A percentile compares a stretch with the other conserved stretches of the same genome.
Evolutionary conservation across 768 basidiomycete genomes (phyloP).

Genomic region (Lanmaoa rubissima): DNA sequence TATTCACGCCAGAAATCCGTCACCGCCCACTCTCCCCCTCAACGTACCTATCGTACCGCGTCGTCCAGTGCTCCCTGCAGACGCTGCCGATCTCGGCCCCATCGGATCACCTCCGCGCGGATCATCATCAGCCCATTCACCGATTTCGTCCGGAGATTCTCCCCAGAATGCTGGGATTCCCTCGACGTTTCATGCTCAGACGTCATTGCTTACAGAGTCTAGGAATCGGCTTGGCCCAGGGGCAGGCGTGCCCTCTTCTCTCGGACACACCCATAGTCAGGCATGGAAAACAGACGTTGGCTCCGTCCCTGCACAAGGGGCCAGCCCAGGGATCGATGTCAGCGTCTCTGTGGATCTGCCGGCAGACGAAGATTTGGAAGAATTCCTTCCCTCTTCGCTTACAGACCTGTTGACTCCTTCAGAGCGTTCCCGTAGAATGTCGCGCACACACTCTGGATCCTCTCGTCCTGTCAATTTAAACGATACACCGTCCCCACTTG

Average conservation of each 20-base stretch:
- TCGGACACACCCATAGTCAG: constrained; percentile 40
- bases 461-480: constrained; percentile 22
- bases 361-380: constrained; percentile 74
- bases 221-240: constrained; percentile 30
- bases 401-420: constrained; percentile 88
- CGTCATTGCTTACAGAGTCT: constrained; percentile 40
- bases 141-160: constrained; percentile 37
- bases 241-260: constrained; percentile 59
- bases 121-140: constrained; percentile 51
- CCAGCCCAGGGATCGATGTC: constrained; percentile 16
- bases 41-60: constrained; percentile 51
- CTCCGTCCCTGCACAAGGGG: constrained; percentile 19
- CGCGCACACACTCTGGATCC: constrained; percentile 59
- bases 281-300: constrained; percentile 31
- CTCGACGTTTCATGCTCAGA: constrained; percentile 79
- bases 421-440: constrained; percentile 81
- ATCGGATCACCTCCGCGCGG: constrained; percentile 76
- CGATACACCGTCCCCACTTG: constrained; percentile 19
- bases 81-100: constrained; percentile 67
- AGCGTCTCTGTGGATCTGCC: constrained; percentile 34
- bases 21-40: constrained; percentile 53
- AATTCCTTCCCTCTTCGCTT: constrained; percentile 84
- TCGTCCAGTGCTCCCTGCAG: constrained; percentile 36
- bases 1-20: constrained; percentile 30
- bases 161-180: constrained; percentile 44